These are phyloP conservation scores for Podila verticillata DNA, from an alignment of 192 early-diverging fungal genomes.

Conservation along the genomic window DNA sequence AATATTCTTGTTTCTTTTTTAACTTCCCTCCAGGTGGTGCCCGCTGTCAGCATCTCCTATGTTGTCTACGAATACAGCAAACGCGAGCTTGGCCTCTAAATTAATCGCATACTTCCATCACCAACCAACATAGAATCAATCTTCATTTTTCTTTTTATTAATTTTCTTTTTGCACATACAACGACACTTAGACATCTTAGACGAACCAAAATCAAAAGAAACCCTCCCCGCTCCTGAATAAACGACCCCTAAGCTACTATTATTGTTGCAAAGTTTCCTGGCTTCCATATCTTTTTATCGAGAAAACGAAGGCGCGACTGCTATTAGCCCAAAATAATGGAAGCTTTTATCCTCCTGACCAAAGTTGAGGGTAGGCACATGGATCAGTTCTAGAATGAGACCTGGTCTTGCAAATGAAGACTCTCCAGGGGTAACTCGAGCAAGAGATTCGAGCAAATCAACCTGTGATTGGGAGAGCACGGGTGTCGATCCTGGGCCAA, in stretches of 20 bases:
- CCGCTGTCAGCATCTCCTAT: constrained; percentile 79
- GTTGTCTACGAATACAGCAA: constrained; percentile 71
- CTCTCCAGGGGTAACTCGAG: no score
- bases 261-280: no score
- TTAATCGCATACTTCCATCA: background rate
- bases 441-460: no score
- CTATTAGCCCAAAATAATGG: no score
- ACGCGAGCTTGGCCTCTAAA: constrained; percentile 31
- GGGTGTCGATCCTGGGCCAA: no score
- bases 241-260: no score
- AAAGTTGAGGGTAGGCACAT: no score
- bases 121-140: background rate
- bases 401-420: no score
- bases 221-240: background rate
- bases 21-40: constrained; percentile 62
- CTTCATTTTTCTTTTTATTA: constrained; percentile 1
- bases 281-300: background rate
- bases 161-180: background rate
- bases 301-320: no score
- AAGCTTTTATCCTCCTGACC: no score
- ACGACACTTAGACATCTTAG: background rate
- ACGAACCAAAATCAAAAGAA: background rate
- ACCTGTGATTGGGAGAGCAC: no score
- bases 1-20: background rate
- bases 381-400: no score